These are phyloP conservation scores for Alliaria petiolata DNA, from an alignment of 345 rosid species.

Conservation along the genomic window DNA sequence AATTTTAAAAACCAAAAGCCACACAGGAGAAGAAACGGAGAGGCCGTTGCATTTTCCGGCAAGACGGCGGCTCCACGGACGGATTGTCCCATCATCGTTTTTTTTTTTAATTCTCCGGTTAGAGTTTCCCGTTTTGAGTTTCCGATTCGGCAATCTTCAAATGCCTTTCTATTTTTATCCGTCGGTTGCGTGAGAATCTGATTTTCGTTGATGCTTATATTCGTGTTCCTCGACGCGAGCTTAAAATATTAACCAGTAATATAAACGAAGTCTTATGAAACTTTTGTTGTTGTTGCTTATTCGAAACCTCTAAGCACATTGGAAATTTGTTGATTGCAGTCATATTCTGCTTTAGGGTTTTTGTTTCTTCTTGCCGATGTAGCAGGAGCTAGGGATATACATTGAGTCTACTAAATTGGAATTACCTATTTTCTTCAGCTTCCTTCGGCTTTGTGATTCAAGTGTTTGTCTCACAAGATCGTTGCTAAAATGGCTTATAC, in stretches of 20 bases:
- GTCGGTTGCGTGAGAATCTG: conserved; percentile 15
- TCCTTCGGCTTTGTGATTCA: neutral
- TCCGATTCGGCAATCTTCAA: neutral
- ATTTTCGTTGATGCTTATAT: neutral
- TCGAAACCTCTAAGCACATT: too few species aligned
- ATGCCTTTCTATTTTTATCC: neutral
- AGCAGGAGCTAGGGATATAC: neutral
- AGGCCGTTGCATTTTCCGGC: conserved; percentile 16
- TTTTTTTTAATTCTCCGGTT: neutral
- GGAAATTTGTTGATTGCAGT: neutral
- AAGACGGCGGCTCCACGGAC: neutral
- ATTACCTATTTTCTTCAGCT: conserved; percentile 1
- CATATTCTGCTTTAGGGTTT: neutral
- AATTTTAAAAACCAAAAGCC: conserved; percentile 13
- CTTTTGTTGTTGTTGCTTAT: too few species aligned
- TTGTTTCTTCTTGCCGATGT: neutral
- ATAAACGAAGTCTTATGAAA: too few species aligned
- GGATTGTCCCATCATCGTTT: neutral
- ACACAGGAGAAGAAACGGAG: neutral
- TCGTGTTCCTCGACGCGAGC: too few species aligned
- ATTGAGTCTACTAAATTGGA: conserved; percentile 8
- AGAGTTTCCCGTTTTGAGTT: neutral
- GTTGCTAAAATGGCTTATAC: conserved; percentile 42
- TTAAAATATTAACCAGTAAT: too few species aligned
- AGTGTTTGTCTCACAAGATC: neutral